Conservation (phyloP, 2,329 filamentous ascomycete species). For the Cordyceps fumosorosea region DNA sequence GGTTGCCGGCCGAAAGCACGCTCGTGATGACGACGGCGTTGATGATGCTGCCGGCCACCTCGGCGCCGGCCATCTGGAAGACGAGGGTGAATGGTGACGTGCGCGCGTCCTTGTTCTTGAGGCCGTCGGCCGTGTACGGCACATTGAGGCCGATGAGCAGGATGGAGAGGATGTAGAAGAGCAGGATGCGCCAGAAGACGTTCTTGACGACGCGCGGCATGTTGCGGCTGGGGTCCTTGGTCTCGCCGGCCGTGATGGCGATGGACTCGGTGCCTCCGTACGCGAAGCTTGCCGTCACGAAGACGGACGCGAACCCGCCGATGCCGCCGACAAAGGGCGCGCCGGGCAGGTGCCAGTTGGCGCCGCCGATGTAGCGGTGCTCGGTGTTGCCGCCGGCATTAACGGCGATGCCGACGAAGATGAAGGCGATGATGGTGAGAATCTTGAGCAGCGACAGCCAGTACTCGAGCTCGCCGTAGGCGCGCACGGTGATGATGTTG, state of each 20-base stretch:
- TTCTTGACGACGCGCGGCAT: constrained; percentile 59
- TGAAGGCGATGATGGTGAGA: constrained; percentile 51
- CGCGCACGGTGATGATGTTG: constrained; percentile 28
- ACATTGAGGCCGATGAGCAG: constrained; percentile 49
- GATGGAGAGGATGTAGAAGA: constrained; percentile 41
- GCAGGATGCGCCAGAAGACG: constrained; percentile 56
- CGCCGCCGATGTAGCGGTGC: constrained; percentile 50
- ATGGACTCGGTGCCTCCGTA: constrained; percentile 26
- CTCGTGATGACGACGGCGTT: constrained; percentile 48
- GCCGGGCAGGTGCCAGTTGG: constrained; percentile 51
- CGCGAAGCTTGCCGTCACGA: constrained; percentile 50
- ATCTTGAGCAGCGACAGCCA: constrained; percentile 51
- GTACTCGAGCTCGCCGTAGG: constrained; percentile 42
- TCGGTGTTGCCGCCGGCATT: constrained; percentile 46
- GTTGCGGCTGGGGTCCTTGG: constrained; percentile 53
- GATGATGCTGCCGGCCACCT: constrained; percentile 45
- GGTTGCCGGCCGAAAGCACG: constrained; percentile 31
- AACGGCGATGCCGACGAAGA: constrained; percentile 52
- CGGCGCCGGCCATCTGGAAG: constrained; percentile 49
- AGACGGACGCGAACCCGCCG: constrained; percentile 55
- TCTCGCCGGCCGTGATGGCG: constrained; percentile 60
- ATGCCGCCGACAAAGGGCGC: constrained; percentile 61
- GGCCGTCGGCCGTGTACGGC: constrained; percentile 39
- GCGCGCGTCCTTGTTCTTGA: constrained; percentile 14
- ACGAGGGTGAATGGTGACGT: constrained; percentile 48